Evolutionary conservation across 1,284 basidiomycete genomes (phyloP).

Genomic region (Sanghuangporus baumii): DNA sequence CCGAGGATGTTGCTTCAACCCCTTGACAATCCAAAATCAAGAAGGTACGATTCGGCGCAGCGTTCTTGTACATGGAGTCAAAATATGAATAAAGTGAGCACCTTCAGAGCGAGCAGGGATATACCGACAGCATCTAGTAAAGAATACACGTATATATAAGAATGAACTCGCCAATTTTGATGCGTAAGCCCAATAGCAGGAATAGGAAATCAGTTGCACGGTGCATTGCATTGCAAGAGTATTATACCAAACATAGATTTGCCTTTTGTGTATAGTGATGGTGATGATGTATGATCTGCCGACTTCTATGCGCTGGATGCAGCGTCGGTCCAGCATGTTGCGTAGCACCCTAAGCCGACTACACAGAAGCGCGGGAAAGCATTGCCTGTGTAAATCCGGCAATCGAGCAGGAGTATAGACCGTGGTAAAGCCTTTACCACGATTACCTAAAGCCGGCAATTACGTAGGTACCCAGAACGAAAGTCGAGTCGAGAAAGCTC

Average conservation of each 20-base stretch:
- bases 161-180: too few relatives aligned
- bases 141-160: too few relatives aligned
- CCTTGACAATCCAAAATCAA: too few relatives aligned
- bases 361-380: too few relatives aligned
- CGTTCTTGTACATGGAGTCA: too few relatives aligned
- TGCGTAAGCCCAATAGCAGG: too few relatives aligned
- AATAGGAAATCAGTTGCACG: too few relatives aligned
- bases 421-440: not conserved
- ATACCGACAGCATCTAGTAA: too few relatives aligned
- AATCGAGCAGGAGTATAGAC: not conserved
- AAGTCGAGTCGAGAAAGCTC: not conserved
- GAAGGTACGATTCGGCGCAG: too few relatives aligned
- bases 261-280: not conserved
- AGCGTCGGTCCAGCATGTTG: not conserved
- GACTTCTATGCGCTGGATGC: not conserved
- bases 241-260: conserved; percentile 10
- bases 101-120: too few relatives aligned
- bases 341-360: not conserved
- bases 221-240: not conserved
- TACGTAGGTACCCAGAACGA: not conserved
- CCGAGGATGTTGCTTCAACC: too few relatives aligned
- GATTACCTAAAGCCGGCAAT: not conserved
- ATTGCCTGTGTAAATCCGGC: not conserved
- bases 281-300: not conserved
- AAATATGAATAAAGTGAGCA: too few relatives aligned